Evolutionary conservation across 768 basidiomycete genomes (phyloP), one percentile per base, ranked within the genome.

Genomic region (Collybia mongolica): DNA sequence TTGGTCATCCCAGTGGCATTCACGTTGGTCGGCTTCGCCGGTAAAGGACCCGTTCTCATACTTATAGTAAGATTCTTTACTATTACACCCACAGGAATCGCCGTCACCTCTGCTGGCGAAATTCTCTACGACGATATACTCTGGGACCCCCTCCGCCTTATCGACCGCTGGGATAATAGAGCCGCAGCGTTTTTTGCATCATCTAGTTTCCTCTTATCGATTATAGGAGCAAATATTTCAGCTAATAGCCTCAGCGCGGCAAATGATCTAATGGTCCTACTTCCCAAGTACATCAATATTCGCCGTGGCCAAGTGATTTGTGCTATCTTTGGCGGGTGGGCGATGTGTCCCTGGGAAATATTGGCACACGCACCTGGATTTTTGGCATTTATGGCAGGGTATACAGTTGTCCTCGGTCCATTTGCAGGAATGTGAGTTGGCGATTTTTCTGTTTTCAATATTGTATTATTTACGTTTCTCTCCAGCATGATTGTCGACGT

Each of bases 261-360:
- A 4, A 94, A 93, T 61, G 93, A 95, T 62, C 81, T 93, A 72
- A 88, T 84, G 2, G 90, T 82, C n/a, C 70, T 89, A 36, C 81
- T 76, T 60, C 92, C 89, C 23, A 74, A 76, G 49, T 94, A 79
- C 54, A 80, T 95, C 69, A 90, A 94, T 61, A 90, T 93, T 54
- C 76, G 81, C 45, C 76, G 93, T 8, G 93, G 93, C 1, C 84
- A 85, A 60, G 67, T 90, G 52, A 71, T 95, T 28, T 93, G 90
- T 54, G 88, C 90, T 0, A 47, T 94, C 41, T 61, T 95, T 5
- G 91, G 92, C 2, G 90, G 90, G 0, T 95, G 93, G 92, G 82
- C 77, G 0, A 66, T 91, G n/a, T 83, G 81, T 54, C 90, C 92
- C 3, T 95, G 92, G 93, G 83, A 92, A 66, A 91, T 95, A 47